Conservation (phyloP, 2,329 filamentous ascomycete genomes). For the Penicillium sp. region DNA sequence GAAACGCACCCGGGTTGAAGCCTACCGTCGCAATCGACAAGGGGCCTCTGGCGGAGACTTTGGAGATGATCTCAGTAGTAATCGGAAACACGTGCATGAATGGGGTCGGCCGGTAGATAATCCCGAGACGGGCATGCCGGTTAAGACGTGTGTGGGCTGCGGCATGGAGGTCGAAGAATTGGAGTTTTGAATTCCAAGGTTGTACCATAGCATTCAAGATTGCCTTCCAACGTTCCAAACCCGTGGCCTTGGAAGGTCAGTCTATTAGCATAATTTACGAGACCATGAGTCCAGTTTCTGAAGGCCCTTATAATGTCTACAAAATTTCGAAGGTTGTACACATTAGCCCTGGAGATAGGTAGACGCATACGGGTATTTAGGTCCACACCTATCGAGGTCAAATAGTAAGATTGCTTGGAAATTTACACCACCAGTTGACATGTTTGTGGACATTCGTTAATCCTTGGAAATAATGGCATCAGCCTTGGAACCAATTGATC, state of each 20-base stretch:
- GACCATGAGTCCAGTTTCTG: not conserved
- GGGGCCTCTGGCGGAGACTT: constrained; percentile 57
- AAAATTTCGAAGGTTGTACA: too few relatives aligned
- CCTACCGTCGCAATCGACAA: constrained; percentile 72
- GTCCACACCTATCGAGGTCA: too few relatives aligned
- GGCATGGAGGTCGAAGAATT: constrained; percentile 69
- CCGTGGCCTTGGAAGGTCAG: not conserved
- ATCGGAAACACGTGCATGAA: constrained; percentile 81
- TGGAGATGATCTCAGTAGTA: constrained; percentile 70
- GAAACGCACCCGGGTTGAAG: constrained; percentile 88
- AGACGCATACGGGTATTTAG: too few relatives aligned
- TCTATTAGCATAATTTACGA: constrained; percentile 1
- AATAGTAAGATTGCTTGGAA: too few relatives aligned
- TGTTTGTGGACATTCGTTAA: too few relatives aligned
- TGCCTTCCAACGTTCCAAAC: too few relatives aligned
- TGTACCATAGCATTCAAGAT: constrained; percentile 1
- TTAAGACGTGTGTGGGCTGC: constrained; percentile 71
- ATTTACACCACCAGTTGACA: too few relatives aligned
- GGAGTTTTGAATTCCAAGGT: constrained; percentile 50
- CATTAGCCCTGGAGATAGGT: too few relatives aligned
- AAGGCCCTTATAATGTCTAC: too few relatives aligned
- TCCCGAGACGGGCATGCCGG: constrained; percentile 57
- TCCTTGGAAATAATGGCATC: too few relatives aligned
- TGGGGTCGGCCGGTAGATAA: constrained; percentile 67
- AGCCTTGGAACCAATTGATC: too few relatives aligned